Evolutionary conservation across 768 basidiomycete genomes (phyloP).

Genomic region (Collybia sordida): DNA sequence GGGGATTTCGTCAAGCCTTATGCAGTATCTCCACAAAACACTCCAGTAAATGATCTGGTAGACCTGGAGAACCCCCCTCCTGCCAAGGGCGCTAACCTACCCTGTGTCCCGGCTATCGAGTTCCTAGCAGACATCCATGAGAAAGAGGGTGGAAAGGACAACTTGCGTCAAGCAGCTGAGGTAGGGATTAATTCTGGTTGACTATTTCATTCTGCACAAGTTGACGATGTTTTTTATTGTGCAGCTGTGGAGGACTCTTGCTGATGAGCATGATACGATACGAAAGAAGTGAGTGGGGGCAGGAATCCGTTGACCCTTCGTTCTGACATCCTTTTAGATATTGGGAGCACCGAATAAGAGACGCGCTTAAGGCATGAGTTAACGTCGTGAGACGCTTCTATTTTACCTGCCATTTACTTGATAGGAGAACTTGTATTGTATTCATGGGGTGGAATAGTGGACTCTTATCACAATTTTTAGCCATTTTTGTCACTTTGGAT

Average conservation of each 20-base stretch:
- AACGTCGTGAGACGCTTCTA: not conserved
- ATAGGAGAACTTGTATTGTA: no score
- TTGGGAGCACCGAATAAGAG: slow-evolving; percentile 73
- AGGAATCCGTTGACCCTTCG: not conserved
- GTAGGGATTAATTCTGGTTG: slow-evolving; percentile 26
- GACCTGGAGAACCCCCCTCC: slow-evolving; percentile 80
- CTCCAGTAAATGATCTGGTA: slow-evolving; percentile 40
- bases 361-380: slow-evolving; percentile 30
- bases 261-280: slow-evolving; percentile 69
- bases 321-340: slow-evolving; percentile 43
- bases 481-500: no score
- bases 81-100: slow-evolving; percentile 62
- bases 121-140: slow-evolving; percentile 81
- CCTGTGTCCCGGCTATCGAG: slow-evolving; percentile 78
- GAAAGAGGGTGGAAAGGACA: slow-evolving; percentile 47
- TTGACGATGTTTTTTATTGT: slow-evolving; percentile 1
- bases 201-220: not conserved
- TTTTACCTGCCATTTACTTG: not conserved
- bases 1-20: slow-evolving; percentile 67
- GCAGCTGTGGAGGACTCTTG: slow-evolving; percentile 73
- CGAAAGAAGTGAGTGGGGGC: slow-evolving; percentile 59
- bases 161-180: slow-evolving; percentile 46
- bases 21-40: slow-evolving; percentile 34
- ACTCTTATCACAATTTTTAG: no score
- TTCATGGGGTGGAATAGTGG: no score